Evolutionary conservation across 768 basidiomycete species (phyloP).

Genomic region (Crucibulum laeve): DNA sequence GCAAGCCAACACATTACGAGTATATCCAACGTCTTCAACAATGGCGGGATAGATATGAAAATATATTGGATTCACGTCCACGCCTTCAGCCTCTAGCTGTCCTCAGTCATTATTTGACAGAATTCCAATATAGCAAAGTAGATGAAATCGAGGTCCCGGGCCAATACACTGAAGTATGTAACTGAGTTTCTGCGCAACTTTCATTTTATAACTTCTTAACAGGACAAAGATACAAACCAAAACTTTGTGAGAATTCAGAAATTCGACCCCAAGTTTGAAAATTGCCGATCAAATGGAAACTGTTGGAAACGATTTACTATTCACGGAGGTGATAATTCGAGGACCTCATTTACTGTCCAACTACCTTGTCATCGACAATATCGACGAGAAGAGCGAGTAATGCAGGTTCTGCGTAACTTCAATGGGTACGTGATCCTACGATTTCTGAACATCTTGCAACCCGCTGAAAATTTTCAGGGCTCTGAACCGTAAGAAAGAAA

Average conservation of each 20-base stretch:
- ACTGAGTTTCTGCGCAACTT: background rate
- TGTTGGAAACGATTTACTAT: constrained; percentile 90
- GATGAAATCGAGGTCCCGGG: constrained; percentile 99
- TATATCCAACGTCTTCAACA: constrained; percentile 87
- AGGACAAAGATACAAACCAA: constrained; percentile 95
- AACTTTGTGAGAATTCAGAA: constrained; percentile 88
- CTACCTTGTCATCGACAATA: constrained; percentile 80
- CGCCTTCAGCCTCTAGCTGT: constrained; percentile 81
- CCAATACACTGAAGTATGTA: constrained; percentile 91
- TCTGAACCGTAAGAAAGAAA: constrained; percentile 85
- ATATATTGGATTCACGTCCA: constrained; percentile 75
- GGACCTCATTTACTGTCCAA: constrained; percentile 87
- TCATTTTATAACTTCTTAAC: background rate
- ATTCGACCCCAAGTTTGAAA: constrained; percentile 87
- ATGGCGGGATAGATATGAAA: constrained; percentile 92
- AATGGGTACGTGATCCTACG: constrained; percentile 59
- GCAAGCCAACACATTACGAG: constrained; percentile 76
- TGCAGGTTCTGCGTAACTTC: constrained; percentile 91
- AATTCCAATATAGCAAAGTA: constrained; percentile 96
- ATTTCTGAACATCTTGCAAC: constrained; percentile 5
- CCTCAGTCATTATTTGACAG: constrained; percentile 88
- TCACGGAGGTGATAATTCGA: constrained; percentile 87
- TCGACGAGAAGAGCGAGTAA: constrained; percentile 88
- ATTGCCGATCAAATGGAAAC: constrained; percentile 79
- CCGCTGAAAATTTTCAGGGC: constrained; percentile 67